Conservation (phyloP, 2,329 filamentous ascomycete genomes). For the Macrophomina phaseolina region DNA sequence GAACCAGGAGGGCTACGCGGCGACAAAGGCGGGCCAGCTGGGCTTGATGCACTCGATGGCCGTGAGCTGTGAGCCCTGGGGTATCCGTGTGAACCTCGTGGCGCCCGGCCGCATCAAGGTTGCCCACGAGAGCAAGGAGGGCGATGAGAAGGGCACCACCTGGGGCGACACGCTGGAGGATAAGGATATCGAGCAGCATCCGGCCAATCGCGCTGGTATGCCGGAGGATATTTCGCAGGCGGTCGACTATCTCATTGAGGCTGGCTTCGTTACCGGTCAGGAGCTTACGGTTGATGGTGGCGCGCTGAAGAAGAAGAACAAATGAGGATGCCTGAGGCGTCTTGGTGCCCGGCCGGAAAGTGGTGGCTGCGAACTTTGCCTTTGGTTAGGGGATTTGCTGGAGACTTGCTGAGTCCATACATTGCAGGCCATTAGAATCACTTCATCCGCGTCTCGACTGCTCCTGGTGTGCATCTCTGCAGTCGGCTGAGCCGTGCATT, state of each 20-base stretch:
- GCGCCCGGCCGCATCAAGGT: slow-evolving; percentile 55
- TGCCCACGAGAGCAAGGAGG: slow-evolving; percentile 53
- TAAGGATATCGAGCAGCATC: slow-evolving; percentile 51
- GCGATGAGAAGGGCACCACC: slow-evolving; percentile 48
- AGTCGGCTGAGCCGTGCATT: no score
- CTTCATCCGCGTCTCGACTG: no score
- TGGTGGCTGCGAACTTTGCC: no score
- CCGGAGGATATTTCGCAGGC: slow-evolving; percentile 55
- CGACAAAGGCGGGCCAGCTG: slow-evolving; percentile 45
- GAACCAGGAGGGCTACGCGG: slow-evolving; percentile 57
- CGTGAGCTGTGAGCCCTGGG: slow-evolving; percentile 40
- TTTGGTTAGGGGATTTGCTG: no score
- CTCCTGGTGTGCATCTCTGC: no score
- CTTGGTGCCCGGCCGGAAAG: not conserved
- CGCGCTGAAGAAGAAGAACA: slow-evolving; percentile 41
- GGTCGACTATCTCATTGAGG: slow-evolving; percentile 48
- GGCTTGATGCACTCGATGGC: slow-evolving; percentile 48
- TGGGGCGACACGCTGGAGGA: slow-evolving; percentile 47
- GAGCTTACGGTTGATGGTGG: slow-evolving; percentile 47
- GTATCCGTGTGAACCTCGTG: slow-evolving; percentile 42
- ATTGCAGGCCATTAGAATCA: no score
- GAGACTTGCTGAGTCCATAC: no score
- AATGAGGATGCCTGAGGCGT: not conserved
- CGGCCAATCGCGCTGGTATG: slow-evolving; percentile 52
- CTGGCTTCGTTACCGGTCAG: slow-evolving; percentile 47